Base-by-base conservation (phyloP, 352 stramenopile species). In the Phytophthora nicotianae region DNA sequence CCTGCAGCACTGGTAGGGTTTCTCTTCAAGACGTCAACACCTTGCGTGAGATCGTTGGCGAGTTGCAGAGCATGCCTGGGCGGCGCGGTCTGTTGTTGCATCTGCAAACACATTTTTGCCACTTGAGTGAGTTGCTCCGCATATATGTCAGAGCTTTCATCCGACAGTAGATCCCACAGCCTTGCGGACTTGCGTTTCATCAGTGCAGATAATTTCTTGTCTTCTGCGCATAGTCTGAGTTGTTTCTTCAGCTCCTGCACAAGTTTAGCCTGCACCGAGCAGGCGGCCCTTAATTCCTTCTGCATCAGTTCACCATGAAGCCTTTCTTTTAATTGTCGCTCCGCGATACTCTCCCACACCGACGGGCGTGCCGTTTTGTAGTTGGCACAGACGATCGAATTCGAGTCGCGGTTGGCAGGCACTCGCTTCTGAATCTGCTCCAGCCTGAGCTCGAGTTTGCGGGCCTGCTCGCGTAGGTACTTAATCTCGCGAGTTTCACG, bases 81-180 rank as follows among this genome's bases (percentile, higher is more conserved):
- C 8, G 4, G 29, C 4, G 29, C 29, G 8, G 9, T 9, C 29
- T 35, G 46, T 1, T 53, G 40, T 21, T 65, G 47, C n/a, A 52
- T 51, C 27, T 47, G 26, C 29, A 56, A 6, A 42, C 48, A 58
- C 57, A 26, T 38, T 55, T 52, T 58, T n/a, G 47, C 40, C 29
- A 65, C 48, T 47, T 52, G 57, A 14, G 48, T 58, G 5, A 65
- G 48, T 33, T 65, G 57, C 16, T 65, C 48, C 6, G 57, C 57
- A 13, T 53, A 65, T 17, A 65, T 58, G 2, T 19, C 57, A 33
- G 57, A 47, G n/a, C 16, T 37, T 10, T 65, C 57, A 14, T 26
- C 47, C 9, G 38, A 33, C n/a, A 35, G 29, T 9, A 35, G 29
- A 35, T 35, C 29, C 29, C 29, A 35, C 5, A 35, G 29, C 8